phyloP scores from a whole-genome alignment of 2,329 filamentous ascomycete species.

The Trichoderma atroviride region DNA sequence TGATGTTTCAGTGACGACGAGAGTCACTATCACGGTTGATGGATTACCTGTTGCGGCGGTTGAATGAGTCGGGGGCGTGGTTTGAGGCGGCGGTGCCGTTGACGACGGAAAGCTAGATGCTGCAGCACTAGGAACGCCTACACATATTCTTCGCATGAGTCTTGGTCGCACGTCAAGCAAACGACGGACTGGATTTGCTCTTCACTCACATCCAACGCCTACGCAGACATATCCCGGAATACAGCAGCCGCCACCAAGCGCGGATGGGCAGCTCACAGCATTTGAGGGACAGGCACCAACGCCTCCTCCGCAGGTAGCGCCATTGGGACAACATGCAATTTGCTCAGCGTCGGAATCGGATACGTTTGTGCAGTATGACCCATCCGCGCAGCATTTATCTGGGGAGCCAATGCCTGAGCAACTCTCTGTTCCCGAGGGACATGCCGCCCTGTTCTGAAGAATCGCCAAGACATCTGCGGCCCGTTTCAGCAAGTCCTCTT shows the following conservation, averaged over 20 bases:
- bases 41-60: constrained; percentile 42
- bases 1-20: constrained; percentile 44
- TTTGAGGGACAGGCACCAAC: constrained; percentile 64
- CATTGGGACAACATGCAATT: constrained; percentile 74
- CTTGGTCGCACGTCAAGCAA: background rate
- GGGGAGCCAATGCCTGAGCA: constrained; percentile 67
- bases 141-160: background rate
- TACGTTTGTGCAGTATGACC: constrained; percentile 67
- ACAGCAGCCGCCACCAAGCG: constrained; percentile 74
- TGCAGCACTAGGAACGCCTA: constrained; percentile 41
- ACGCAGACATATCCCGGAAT: constrained; percentile 71
- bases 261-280: constrained; percentile 65
- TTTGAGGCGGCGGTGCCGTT: constrained; percentile 31
- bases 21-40: constrained; percentile 46
- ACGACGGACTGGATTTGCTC: background rate
- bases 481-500: constrained; percentile 43
- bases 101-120: constrained; percentile 33
- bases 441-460: constrained; percentile 63
- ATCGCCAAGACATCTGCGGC: constrained; percentile 51
- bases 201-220: constrained; percentile 67
- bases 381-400: constrained; percentile 72
- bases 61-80: constrained; percentile 46
- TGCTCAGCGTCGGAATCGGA: constrained; percentile 64
- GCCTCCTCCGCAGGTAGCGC: constrained; percentile 62
- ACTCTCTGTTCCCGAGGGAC: constrained; percentile 65